Evolutionary conservation across 2,329 filamentous ascomycete genomes (phyloP), one percentile per base, ranked within the genome.

Genomic region (Cercospora zeina): DNA sequence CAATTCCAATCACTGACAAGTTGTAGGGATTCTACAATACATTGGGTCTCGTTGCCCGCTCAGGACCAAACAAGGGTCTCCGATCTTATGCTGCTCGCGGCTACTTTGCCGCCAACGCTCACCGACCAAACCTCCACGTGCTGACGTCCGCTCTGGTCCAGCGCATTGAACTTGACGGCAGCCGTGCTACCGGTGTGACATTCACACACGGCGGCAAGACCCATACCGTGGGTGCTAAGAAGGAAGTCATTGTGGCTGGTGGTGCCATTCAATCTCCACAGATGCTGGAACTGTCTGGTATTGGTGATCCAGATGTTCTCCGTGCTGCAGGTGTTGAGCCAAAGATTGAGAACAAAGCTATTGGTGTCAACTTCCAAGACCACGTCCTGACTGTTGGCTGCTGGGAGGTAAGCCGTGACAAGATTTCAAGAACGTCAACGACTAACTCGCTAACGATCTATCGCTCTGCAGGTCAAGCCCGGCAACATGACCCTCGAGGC

Each of bases 221-320:
- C 3, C 71, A 76, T 54, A 68, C 69, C 4, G 71, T 77, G 3
- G 77, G 65, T 9, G 75, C 69, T 65, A 70, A 67, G 24, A 71
- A 72, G 56, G 86, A 88, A 67, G 79, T 87, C 10, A 80, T 89
- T 37, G 72, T 89, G 2, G 81, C 82, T 4, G 85, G 84, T 0
- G 87, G 87, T 0, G 81, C 79, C 30, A 75, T 83, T 42, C 80
- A 82, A 69, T 85, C 82, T 9, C 86, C 81, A 4, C 84, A 82
- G 72, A 75, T 85, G 14, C 79, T 83, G n/a, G 85, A 88, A 65
- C 75, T 87, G 1, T 87, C 84, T 0, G 86, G 86, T 0, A 79
- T 89, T 39, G 86, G 86, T 3, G 76, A 78, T 50, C 73, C 76
- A 2, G 69, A 76, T 0, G 68, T 82, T 16, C 74, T 84, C 33